These are phyloP conservation scores for Trifolium pratense DNA, from an alignment of 306 rosid species.

Conservation along the genomic window DNA sequence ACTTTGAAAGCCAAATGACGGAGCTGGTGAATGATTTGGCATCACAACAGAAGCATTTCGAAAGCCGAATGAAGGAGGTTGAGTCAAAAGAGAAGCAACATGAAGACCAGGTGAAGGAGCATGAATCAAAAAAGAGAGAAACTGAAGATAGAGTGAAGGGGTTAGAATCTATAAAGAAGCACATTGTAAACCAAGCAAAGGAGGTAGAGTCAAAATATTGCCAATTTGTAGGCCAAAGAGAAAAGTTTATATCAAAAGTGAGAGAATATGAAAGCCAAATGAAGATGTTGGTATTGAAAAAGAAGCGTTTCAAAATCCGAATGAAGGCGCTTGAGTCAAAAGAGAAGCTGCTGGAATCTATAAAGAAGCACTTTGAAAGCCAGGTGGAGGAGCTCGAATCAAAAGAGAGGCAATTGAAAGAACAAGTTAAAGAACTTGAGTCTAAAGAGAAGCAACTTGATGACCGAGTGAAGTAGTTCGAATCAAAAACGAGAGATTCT, in stretches of 20 bases:
- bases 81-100: no score
- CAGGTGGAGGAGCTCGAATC: conserved; percentile 26
- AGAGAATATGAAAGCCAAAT: conserved; percentile 29
- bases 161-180: not conserved
- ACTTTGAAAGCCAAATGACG: no score
- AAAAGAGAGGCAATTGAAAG: not conserved
- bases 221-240: no score
- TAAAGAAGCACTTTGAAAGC: not conserved
- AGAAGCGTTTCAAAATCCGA: not conserved
- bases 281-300: not conserved
- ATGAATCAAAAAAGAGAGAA: conserved; percentile 19
- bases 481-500: not conserved
- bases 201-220: not conserved
- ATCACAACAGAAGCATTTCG: no score
- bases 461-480: not conserved
- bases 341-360: not conserved
- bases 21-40: no score
- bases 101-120: no score
- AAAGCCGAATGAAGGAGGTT: no score
- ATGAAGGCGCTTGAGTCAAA: not conserved
- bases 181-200: not conserved
- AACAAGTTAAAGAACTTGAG: not conserved
- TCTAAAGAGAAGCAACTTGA: not conserved
- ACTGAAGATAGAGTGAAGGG: not conserved
- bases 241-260: not conserved